Evolutionary conservation across 2,329 filamentous ascomycete species (phyloP), one percentile per base, ranked within the genome.

Genomic region (Mariannaea elegans): DNA sequence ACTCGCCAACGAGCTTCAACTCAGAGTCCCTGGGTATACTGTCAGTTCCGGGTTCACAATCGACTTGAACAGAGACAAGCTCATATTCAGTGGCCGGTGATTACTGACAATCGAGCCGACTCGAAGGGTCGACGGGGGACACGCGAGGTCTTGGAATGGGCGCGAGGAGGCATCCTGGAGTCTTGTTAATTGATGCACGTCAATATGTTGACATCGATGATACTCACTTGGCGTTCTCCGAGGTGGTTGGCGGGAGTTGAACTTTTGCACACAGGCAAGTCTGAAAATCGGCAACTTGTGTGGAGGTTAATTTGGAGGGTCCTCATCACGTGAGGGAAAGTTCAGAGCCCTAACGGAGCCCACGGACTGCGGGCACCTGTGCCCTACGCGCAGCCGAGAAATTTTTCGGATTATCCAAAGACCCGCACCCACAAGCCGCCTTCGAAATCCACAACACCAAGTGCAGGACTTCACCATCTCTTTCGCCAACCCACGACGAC

Each of bases 111-210:
- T 91, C 95, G 95, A 86, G 95, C 95, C 84, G 94, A 94, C 92
- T 98, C 95, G 89, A 97, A 98, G 80, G 95, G 94, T 86, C 94
- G 91, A 84, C 91, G 88, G 78, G 94, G 94, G 87, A 97, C 93
- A 91, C 97, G 97, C 82, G 96, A 96, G 88, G 95, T 99, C 93
- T 99, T 99, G 81, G 91, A 96, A 87, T 97, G 97, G 76, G 90
- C 91, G 80, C 77, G 77, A 62, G 77, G 77, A 75, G 77, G 73
- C 77, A 78, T 78, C 66, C 76, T 78, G 63, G 59, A 58, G 54
- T 55, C 45, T 62, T 69, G 69, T 76, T 71, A 75, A 69, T 72
- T 59, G 56, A 50, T 63, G 59, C 38, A 62, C 47, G 47, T 56
- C 52, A 36, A 39, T 50, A 42, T 46, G 58, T 59, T 46, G 45